phyloP scores from a whole-genome alignment of 2,329 filamentous ascomycete genomes.

The Penicillium crustosum region DNA sequence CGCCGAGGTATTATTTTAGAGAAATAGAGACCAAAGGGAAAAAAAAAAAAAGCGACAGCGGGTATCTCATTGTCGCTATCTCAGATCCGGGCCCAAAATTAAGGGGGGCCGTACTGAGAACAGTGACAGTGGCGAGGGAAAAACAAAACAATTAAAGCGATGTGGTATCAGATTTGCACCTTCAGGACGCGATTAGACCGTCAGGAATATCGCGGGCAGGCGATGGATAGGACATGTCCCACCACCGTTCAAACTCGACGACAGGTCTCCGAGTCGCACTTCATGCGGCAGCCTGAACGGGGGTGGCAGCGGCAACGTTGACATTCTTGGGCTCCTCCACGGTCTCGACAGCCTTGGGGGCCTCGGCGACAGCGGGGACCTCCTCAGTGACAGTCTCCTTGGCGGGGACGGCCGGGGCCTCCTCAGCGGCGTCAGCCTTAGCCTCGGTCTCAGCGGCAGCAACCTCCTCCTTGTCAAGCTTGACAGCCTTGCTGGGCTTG shows the following conservation, averaged over 20 bases:
- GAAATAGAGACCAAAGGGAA: conserved; percentile 9
- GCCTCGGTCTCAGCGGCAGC: conserved; percentile 34
- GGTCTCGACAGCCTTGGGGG: conserved; percentile 29
- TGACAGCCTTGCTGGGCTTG: conserved; percentile 50
- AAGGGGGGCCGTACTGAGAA: conserved; percentile 6
- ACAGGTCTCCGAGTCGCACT: conserved; percentile 33
- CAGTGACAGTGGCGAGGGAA: conserved; percentile 33
- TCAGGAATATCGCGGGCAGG: conserved; percentile 24
- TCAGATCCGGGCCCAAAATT: conserved; percentile 12
- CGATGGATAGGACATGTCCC: conserved; percentile 37
- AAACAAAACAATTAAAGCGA: conserved; percentile 20
- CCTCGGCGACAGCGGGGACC: conserved; percentile 16
- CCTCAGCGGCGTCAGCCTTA: conserved; percentile 34
- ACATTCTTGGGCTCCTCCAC: conserved; percentile 37
- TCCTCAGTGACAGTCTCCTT: conserved; percentile 28
- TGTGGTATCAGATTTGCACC: conserved; percentile 25
- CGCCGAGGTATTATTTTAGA: conserved; percentile 19
- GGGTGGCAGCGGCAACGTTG: conserved; percentile 34
- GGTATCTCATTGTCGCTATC: conserved; percentile 35
- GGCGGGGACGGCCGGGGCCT: conserved; percentile 23
- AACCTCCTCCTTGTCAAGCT: conserved; percentile 43
- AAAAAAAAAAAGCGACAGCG: conserved; percentile 26
- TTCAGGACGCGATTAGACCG: conserved; percentile 20
- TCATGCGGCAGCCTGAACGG: conserved; percentile 47
- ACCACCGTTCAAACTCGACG: conserved; percentile 45